Base-by-base conservation (phyloP, 768 basidiomycete genomes). In the Clitopilus passeckerianus region DNA sequence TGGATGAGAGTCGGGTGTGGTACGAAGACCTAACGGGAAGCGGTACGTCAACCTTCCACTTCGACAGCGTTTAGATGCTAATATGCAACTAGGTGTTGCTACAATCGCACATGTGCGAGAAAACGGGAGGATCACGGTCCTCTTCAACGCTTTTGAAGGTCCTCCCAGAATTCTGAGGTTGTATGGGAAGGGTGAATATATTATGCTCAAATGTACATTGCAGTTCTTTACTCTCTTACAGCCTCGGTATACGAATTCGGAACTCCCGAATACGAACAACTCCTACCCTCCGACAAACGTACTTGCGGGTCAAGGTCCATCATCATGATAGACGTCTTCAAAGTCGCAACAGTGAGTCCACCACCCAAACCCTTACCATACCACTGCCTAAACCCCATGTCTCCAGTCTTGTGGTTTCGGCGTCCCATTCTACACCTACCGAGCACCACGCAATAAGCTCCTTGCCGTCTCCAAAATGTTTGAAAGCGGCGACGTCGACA, bases 1-100 rank as follows among this genome's bases (percentile, higher is more conserved):
- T 80, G 15, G 73, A 82, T 58, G 69, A 77, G 18, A 80, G 75
- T 43, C 73, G 70, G 52, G 84, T 86, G 1, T 90, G 88, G 89
- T 90, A 90, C 62, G 86, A 90, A 65, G 88, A 90, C 67, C 75
- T 88, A 50, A 85, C 83, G 18, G 89, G 89, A 8, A 85, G 86
- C 61, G 87, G 87, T 86, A 59, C 43, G 80, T 46, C 14, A 14
- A 20, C 41, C 34, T 34, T 9, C 33, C 37, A 33, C 55, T n/a
- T 10, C 18, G 15, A 30, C 14, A 16, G 6, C 23, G 6, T 22
- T 54, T 5, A 41, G 34, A 12, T 30, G 22, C 15, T 0, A n/a
- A 18, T 56, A n/a, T 60, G 12, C 18, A 24, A 10, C 22, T 53
- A 82, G 80, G 81, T 20, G 64, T 76, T 37, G 84, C 84, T 66